A percentile compares a stretch with the other conserved stretches of the same genome.
phyloP scores from a whole-genome alignment of 768 basidiomycete species.

The Mycena vitilis region DNA sequence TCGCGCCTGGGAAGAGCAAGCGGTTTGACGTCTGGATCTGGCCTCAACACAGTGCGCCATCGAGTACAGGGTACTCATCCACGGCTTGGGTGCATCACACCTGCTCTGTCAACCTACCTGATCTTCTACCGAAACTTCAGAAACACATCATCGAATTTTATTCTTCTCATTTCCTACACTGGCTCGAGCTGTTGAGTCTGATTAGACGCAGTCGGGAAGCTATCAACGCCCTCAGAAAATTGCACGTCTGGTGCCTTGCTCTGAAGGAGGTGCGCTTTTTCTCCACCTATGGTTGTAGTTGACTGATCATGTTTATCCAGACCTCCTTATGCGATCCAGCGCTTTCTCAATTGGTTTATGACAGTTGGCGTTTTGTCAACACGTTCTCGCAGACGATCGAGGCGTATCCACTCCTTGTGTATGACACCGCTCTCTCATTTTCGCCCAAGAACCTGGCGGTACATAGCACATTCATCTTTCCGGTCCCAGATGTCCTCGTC shows the following conservation, averaged over 20 bases:
- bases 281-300: no score
- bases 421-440: conserved; percentile 6
- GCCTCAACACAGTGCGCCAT: no score
- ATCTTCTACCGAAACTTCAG: not conserved
- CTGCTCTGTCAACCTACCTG: not conserved
- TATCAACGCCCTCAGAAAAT: not conserved
- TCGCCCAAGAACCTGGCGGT: not conserved
- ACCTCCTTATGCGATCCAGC: not conserved
- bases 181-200: conserved; percentile 7
- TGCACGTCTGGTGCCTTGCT: no score
- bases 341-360: not conserved
- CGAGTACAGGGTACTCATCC: no score
- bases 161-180: conserved; percentile 4
- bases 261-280: no score
- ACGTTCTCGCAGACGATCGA: conserved; percentile 4
- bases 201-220: not conserved
- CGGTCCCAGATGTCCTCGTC: not conserved
- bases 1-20: no score
- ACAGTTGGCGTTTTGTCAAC: conserved; percentile 8
- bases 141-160: not conserved
- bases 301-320: not conserved
- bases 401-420: conserved; percentile 6
- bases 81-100: conserved; percentile 1
- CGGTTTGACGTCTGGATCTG: no score
- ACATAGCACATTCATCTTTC: not conserved